These are phyloP conservation scores for Populus alba DNA, from an alignment of 345 rosid genomes.

Conservation along the genomic window DNA sequence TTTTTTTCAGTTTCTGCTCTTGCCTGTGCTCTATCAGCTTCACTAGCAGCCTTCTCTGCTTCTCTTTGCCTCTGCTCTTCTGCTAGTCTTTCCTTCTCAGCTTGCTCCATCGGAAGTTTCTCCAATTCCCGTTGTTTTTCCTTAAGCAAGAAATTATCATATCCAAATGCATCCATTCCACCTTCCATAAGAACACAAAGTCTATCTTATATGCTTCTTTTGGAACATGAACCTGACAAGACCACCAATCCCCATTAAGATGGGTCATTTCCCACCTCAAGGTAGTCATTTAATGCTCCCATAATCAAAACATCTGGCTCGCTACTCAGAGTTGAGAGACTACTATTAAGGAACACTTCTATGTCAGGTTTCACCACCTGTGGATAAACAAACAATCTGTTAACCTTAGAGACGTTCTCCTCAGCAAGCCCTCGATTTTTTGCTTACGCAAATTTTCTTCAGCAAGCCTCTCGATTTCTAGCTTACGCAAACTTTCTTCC, in stretches of 20 bases:
- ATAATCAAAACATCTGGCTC: conserved; percentile 68
- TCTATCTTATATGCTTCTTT: conserved; percentile 87
- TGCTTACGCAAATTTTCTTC: conserved; percentile 43
- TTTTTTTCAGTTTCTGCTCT: conserved; percentile 54
- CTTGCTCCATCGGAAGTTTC: conserved; percentile 71
- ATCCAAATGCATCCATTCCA: conserved; percentile 64
- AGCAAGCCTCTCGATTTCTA: conserved; percentile 59
- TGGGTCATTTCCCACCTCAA: conserved; percentile 59
- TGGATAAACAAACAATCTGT: conserved; percentile 71
- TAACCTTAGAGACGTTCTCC: conserved; percentile 43
- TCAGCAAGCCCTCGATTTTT: conserved; percentile 62
- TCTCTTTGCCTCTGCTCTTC: conserved; percentile 73
- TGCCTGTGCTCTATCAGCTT: conserved; percentile 78
- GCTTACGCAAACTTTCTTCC: conserved; percentile 20
- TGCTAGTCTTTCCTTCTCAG: conserved; percentile 66
- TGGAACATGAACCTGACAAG: conserved; percentile 72
- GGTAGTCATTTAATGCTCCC: conserved; percentile 88
- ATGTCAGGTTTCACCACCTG: conserved; percentile 51
- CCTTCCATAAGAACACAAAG: conserved; percentile 83
- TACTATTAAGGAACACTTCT: conserved; percentile 70
- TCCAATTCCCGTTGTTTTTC: conserved; percentile 75
- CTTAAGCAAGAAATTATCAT: conserved; percentile 83
- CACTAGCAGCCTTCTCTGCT: conserved; percentile 67
- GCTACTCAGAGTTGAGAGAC: conserved; percentile 48
- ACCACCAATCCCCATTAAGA: conserved; percentile 82